phyloP scores from a whole-genome alignment of 495 filamentous ascomycete species.

The Penicillium waksmanii region DNA sequence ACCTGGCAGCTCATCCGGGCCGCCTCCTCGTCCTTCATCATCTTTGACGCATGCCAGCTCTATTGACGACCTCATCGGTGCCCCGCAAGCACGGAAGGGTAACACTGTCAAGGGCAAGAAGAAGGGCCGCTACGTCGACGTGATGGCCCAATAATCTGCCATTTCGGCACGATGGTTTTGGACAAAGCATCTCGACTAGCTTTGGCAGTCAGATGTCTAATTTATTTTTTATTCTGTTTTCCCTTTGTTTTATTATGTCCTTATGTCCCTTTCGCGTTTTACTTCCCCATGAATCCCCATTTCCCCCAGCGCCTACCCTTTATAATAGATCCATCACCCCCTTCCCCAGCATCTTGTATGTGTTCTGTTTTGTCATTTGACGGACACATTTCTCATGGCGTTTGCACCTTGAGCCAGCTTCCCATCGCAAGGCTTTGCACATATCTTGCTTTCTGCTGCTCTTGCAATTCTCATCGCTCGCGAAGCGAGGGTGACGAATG shows the following conservation, averaged over 20 bases:
- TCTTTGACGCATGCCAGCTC: conserved; percentile 78
- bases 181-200: conserved; percentile 1
- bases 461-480: conserved; percentile 21
- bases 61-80: conserved; percentile 82
- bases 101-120: conserved; percentile 70
- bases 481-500: conserved; percentile 26
- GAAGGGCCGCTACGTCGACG: conserved; percentile 89
- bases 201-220: neutral
- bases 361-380: conserved; percentile 15
- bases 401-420: conserved; percentile 28
- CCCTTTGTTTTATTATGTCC: conserved; percentile 35
- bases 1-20: conserved; percentile 30
- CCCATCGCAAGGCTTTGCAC: conserved; percentile 27
- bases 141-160: conserved; percentile 69
- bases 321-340: conserved; percentile 20
- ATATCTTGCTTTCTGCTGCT: conserved; percentile 33
- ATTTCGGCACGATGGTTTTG: neutral
- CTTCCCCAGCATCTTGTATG: conserved; percentile 33
- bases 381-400: conserved; percentile 22
- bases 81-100: conserved; percentile 68
- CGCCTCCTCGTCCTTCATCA: conserved; percentile 56
- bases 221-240: conserved; percentile 26
- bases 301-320: conserved; percentile 19
- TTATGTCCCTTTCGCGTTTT: conserved; percentile 21
- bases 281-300: conserved; percentile 23